Evolutionary conservation across 495 filamentous ascomycete species (phyloP).

Genomic region (Acidiella bohemica): DNA sequence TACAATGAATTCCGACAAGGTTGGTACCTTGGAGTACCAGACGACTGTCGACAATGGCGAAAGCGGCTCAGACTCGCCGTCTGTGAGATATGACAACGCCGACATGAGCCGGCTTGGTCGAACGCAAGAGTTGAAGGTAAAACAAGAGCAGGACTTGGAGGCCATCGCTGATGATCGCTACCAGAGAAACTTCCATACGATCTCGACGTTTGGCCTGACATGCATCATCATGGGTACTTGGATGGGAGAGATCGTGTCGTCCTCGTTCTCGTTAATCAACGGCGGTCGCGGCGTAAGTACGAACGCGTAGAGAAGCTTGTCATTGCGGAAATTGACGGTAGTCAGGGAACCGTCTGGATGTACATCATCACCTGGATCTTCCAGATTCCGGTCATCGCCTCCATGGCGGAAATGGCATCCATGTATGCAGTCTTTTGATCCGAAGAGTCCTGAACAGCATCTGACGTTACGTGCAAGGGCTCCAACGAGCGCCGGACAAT

Average conservation of each 20-base stretch:
- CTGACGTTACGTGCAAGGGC: too few species aligned
- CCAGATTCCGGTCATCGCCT: background rate
- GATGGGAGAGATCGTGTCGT: conserved; percentile 2
- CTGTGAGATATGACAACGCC: background rate
- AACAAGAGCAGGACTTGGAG: background rate
- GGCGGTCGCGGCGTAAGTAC: conserved; percentile 19
- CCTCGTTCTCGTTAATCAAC: conserved; percentile 4
- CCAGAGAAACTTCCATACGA: conserved; percentile 6
- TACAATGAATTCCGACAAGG: background rate
- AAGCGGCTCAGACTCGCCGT: too few species aligned
- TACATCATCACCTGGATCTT: background rate
- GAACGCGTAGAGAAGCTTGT: too few species aligned
- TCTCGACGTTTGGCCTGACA: conserved; percentile 3
- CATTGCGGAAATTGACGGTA: background rate
- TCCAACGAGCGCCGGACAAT: too few species aligned
- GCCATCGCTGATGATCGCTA: background rate
- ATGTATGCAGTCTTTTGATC: too few species aligned
- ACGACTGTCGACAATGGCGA: too few species aligned
- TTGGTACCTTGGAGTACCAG: too few species aligned
- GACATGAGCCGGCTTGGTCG: conserved; percentile 1
- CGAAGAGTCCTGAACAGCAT: too few species aligned
- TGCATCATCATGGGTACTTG: conserved; percentile 7
- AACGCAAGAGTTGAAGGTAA: conserved; percentile 5
- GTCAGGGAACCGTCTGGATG: background rate
- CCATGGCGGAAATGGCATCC: background rate